phyloP scores from a whole-genome alignment of 1,284 basidiomycete species.

The Cutaneotrichosporon arboriforme region DNA sequence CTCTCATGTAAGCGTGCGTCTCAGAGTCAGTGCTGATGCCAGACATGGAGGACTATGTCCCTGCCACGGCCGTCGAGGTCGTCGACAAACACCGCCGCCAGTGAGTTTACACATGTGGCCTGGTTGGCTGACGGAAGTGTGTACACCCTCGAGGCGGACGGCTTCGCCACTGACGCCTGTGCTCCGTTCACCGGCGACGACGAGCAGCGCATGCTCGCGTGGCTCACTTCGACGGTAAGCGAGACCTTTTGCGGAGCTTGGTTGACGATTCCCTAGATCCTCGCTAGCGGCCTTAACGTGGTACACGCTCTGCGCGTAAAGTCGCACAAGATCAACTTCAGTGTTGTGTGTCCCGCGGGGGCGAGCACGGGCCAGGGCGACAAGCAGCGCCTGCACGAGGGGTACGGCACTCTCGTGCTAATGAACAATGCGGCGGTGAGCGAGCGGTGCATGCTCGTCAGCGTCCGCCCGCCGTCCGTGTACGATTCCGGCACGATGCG shows the following conservation, averaged over 20 bases:
- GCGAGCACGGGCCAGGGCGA: neutral
- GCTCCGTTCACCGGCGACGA: conserved; percentile 22
- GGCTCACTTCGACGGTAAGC: conserved; percentile 27
- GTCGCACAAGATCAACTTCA: conserved; percentile 34
- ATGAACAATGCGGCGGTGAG: conserved; percentile 26
- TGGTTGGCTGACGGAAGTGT: conserved; percentile 27
- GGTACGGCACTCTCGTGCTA: conserved; percentile 39
- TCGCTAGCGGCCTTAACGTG: conserved; percentile 29
- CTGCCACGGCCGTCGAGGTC: neutral
- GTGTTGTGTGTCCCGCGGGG: neutral
- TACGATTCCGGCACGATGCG: conserved; percentile 19
- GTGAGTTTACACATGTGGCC: no score
- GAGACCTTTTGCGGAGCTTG: neutral
- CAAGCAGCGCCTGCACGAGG: conserved; percentile 31
- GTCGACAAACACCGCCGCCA: neutral
- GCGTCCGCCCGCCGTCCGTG: conserved; percentile 34
- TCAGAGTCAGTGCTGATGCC: neutral
- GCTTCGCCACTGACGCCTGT: conserved; percentile 32
- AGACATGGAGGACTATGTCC: neutral
- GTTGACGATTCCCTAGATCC: neutral
- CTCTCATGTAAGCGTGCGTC: neutral
- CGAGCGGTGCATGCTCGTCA: conserved; percentile 35
- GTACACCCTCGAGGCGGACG: conserved; percentile 37
- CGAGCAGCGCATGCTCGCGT: conserved; percentile 29
- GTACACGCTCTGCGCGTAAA: conserved; percentile 38